Base-by-base conservation (phyloP, 2,329 filamentous ascomycete genomes). In the Myriosclerotinia curreyana region DNA sequence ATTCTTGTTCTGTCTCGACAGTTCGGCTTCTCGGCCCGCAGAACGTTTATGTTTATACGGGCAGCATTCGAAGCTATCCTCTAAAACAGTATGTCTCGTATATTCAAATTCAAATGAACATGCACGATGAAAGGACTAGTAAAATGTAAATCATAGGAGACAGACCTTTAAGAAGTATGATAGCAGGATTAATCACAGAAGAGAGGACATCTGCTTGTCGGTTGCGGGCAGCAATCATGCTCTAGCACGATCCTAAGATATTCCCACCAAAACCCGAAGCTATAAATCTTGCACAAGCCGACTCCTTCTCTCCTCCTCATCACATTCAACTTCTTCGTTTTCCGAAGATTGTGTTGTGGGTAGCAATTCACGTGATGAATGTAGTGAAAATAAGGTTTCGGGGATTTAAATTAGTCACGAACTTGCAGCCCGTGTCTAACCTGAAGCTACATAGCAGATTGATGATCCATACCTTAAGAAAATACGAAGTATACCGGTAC, bases 341-440 rank as follows among this genome's bases (percentile, higher is more conserved):
- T 15, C 50, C 46, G 22, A 8, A 38, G 2, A 38, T 12, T 11
- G 7, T 46, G n/a, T n/a, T n/a, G n/a, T 20, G 25, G 40, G 25
- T 34, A 48, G 14, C 8, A 17, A 25, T 48, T 6, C 42, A 58
- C 20, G 42, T 48, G 42, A 48, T 20, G 25, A 34, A 2, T 17
- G 4, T 12, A 28, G 8, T 36, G 2, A 17, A 44, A 48, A 48
- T 12, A 54, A 53, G 28, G n/a, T 22, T 54, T 44, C 14, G 6
- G n/a, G 6, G 20, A 44, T 54, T 11, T 28, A 31, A 22, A 8
- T 11, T 28, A 3, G n/a, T 17, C 52, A 60, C 58, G 34, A 50
- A 60, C 58, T 38, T 60, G 46, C 58, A 60, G 34, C 51, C 44
- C 31, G 28, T 40, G 53, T 55, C 53, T 55, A 44, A 40, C 22